Evolutionary conservation across 768 basidiomycete species (phyloP), one percentile per base, ranked within the genome.

Genomic region (Russula abietina): DNA sequence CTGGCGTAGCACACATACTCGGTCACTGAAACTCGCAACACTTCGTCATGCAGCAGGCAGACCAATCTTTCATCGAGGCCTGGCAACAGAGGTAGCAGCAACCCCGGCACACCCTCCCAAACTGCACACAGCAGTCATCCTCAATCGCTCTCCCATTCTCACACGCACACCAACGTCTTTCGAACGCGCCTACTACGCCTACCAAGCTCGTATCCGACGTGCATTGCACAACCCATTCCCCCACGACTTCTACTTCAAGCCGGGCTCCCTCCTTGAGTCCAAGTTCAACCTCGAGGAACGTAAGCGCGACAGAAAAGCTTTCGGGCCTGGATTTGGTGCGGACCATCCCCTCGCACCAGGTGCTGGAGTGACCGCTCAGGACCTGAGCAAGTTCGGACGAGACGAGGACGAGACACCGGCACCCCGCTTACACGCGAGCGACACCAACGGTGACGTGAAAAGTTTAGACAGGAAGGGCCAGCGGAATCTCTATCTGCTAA

Each of bases 191-290:
- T 94, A 89, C 74, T 87, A 90, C 74, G 79, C 82, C 57, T 95
- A 96, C 79, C 89, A 93, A 72, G 79, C 83, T 10, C 86, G 91
- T 48, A 83, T 98, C 70, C 83, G 86, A 69, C 87, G 91, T 67
- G 88, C 93, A 3, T 76, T 98, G 53, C 88, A 88, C 72, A 91
- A 92, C 68, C 94, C 94, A 0, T 87, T 93, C 73, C 91, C 94
- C 19, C 79, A 83, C 61, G 87, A 93, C 52, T 93, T 96, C 75
- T 98, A 95, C 77, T 96, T 96, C 81, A 93, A 93, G 75, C 86
- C 86, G 55, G 94, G 94, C 10, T 90, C 93, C 0, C 79, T 91
- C 17, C 81, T 94, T 33, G 88, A 94, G 72, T 84, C 85, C 16
- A 82, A 89, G 43, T 96, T 93, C 74, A 85, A 80, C 53, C 73